A percentile compares a stretch with the other conserved stretches of the same genome.
phyloP scores from a whole-genome alignment of 75 land plant genomes.

The Pinus taeda region DNA sequence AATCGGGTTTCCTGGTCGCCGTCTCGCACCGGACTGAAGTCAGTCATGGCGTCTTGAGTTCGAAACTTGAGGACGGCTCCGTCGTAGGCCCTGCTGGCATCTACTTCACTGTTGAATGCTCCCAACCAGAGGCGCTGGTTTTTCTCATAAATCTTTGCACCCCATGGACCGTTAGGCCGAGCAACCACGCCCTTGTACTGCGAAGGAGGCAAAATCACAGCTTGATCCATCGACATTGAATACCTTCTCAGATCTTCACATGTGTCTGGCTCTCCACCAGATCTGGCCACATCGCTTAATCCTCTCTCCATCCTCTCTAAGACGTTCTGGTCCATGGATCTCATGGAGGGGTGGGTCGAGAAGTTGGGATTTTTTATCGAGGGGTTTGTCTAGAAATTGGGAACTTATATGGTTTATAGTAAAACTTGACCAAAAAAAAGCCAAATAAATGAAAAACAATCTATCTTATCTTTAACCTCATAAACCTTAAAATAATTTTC shows the following conservation, averaged over 20 bases:
- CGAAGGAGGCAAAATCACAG: slow-evolving; percentile 16
- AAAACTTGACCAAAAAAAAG: too few relatives aligned
- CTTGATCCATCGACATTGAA: background rate
- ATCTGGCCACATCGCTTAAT: slow-evolving; percentile 18
- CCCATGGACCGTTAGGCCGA: slow-evolving; percentile 56
- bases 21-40: slow-evolving; percentile 23
- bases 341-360: too few relatives aligned
- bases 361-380: too few relatives aligned
- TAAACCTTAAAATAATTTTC: too few relatives aligned
- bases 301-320: slow-evolving; percentile 24
- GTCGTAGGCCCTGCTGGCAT: slow-evolving; percentile 41
- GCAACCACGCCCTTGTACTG: slow-evolving; percentile 57
- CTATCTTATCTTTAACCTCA: too few relatives aligned
- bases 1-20: slow-evolving; percentile 20
- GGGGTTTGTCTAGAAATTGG: too few relatives aligned
- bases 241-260: slow-evolving; percentile 8
- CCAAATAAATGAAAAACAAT: too few relatives aligned
- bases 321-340: background rate
- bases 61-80: slow-evolving; percentile 41
- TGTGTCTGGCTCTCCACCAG: slow-evolving; percentile 9
- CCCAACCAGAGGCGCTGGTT: slow-evolving; percentile 52
- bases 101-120: slow-evolving; percentile 34
- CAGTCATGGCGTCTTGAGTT: slow-evolving; percentile 36
- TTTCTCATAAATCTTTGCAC: slow-evolving; percentile 49
- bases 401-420: too few relatives aligned